Evolutionary conservation across 805 yeast genomes (phyloP).

Genomic region (Saturnispora ahearnii): DNA sequence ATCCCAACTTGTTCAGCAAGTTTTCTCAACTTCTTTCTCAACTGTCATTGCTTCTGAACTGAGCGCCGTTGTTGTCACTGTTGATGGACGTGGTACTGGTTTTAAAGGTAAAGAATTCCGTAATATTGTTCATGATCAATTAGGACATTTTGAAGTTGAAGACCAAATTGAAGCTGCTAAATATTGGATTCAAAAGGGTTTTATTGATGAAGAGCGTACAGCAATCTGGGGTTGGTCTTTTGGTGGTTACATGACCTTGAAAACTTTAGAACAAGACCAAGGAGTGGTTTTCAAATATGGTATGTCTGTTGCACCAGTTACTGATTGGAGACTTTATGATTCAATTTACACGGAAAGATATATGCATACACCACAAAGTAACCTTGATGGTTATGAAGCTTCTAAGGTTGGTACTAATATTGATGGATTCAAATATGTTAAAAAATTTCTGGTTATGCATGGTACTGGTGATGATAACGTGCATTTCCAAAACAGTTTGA

Average conservation of each 20-base stretch:
- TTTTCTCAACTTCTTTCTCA: slow-evolving; percentile 56
- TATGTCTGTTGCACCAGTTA: slow-evolving; percentile 95
- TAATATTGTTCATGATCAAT: slow-evolving; percentile 66
- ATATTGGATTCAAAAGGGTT: slow-evolving; percentile 50
- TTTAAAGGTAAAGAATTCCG: slow-evolving; percentile 74
- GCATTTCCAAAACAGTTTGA: slow-evolving; percentile 82
- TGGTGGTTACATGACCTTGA: slow-evolving; percentile 90
- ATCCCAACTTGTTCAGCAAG: slow-evolving; percentile 68
- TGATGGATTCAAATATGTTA: slow-evolving; percentile 43
- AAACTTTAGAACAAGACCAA: slow-evolving; percentile 74
- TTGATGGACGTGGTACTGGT: slow-evolving; percentile 97
- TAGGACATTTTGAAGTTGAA: slow-evolving; percentile 73
- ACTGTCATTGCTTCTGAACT: slow-evolving; percentile 68
- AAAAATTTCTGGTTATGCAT: slow-evolving; percentile 80
- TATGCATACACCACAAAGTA: slow-evolving; percentile 73
- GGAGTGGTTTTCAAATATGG: slow-evolving; percentile 77
- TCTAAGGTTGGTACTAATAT: slow-evolving; percentile 55
- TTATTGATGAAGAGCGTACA: slow-evolving; percentile 57
- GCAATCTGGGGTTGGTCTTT: slow-evolving; percentile 99
- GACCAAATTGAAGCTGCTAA: slow-evolving; percentile 87
- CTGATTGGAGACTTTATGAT: slow-evolving; percentile 88
- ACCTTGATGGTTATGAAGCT: slow-evolving; percentile 50
- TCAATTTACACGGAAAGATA: slow-evolving; percentile 92
- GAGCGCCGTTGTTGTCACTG: slow-evolving; percentile 82
- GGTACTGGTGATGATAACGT: slow-evolving; percentile 98